Conservation (phyloP, 306 rosid species). For the Vicia villosa region DNA sequence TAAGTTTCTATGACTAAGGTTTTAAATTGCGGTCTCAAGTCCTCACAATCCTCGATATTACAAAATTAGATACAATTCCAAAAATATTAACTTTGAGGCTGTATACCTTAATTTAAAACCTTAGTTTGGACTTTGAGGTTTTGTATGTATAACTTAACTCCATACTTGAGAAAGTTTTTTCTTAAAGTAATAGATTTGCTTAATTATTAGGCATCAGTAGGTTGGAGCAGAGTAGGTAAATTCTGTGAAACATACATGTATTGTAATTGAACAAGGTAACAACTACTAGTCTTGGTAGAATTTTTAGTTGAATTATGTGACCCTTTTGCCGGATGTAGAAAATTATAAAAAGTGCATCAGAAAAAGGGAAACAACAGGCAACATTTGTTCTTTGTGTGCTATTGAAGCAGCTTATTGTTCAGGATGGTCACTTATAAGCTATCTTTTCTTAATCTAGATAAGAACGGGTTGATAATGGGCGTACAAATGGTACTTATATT, state of each 20-base stretch:
- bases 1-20: background rate
- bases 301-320: background rate
- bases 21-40: background rate
- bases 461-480: too few species aligned
- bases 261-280: constrained; percentile 20
- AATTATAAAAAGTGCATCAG: background rate
- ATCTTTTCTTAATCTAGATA: too few species aligned
- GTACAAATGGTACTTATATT: too few species aligned
- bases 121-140: background rate
- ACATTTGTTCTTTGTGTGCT: background rate
- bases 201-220: constrained; percentile 3
- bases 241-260: constrained; percentile 30
- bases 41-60: background rate
- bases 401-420: too few species aligned
- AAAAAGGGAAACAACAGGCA: background rate
- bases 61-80: background rate
- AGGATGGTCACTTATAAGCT: too few species aligned
- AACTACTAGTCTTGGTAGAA: background rate
- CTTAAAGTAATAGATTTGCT: background rate
- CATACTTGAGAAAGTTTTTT: background rate
- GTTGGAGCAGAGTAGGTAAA: constrained; percentile 20
- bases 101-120: background rate
- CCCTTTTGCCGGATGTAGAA: background rate
- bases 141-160: constrained; percentile 29
- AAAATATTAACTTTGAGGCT: background rate